These are phyloP conservation scores for Rhynchosporium agropyri DNA, from an alignment of 2,329 filamentous ascomycete genomes.

Conservation along the genomic window DNA sequence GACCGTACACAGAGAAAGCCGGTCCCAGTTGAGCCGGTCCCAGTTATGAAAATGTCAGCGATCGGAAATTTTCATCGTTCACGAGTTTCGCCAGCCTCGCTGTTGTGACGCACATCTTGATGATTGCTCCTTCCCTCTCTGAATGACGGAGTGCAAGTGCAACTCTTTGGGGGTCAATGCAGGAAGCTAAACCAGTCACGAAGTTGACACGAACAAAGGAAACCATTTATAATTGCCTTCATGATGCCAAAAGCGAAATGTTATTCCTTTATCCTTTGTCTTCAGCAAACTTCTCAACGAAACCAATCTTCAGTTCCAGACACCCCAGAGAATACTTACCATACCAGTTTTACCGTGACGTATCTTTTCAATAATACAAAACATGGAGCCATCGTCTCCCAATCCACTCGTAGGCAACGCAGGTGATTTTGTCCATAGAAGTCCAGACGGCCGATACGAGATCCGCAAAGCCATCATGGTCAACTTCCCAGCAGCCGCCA, in stretches of 20 bases:
- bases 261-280: constrained; percentile 8
- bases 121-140: background rate
- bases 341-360: too few species aligned
- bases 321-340: background rate
- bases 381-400: constrained; percentile 1
- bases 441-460: constrained; percentile 16
- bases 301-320: background rate
- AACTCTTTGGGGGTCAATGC: background rate
- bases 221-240: background rate
- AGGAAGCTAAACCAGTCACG: background rate
- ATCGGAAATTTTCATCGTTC: too few species aligned
- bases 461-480: constrained; percentile 16
- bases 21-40: too few species aligned
- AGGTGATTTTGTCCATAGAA: constrained; percentile 15
- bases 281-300: constrained; percentile 13
- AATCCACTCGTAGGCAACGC: constrained; percentile 11
- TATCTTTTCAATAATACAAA: background rate
- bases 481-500: constrained; percentile 22
- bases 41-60: too few species aligned
- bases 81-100: background rate
- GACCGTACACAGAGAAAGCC: too few species aligned
- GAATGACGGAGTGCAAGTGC: background rate
- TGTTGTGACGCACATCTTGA: background rate
- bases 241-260: constrained; percentile 7
- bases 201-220: constrained; percentile 4